These are phyloP conservation scores for Theileria annulata DNA, from an alignment of 169 alveolate species.

Conservation along the genomic window DNA sequence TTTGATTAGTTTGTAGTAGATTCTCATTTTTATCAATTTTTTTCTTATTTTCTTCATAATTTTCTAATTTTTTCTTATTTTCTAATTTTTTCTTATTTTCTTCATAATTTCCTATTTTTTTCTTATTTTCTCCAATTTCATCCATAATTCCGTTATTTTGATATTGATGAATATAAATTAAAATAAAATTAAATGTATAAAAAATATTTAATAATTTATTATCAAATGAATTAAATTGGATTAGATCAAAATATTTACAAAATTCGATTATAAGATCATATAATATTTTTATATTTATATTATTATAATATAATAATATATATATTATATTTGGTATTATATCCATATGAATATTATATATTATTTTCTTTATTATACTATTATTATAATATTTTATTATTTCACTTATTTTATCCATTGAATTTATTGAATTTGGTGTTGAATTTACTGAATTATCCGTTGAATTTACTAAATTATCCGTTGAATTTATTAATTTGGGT, in stretches of 20 bases:
- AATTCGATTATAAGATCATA: slow-evolving; percentile 15
- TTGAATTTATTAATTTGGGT: too few relatives aligned
- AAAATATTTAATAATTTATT: background rate
- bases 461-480: too few relatives aligned
- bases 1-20: too few relatives aligned
- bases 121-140: background rate
- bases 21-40: background rate
- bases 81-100: background rate
- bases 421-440: too few relatives aligned
- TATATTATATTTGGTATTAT: background rate
- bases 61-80: background rate
- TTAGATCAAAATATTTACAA: slow-evolving; percentile 12
- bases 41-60: background rate
- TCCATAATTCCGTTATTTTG: background rate
- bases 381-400: slow-evolving; percentile 18
- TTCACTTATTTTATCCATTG: background rate
- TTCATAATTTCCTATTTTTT: background rate
- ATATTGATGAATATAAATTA: background rate
- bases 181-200: slow-evolving; percentile 19
- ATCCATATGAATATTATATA: background rate
- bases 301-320: background rate
- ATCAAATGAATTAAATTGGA: background rate
- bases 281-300: background rate
- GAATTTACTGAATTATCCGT: too few relatives aligned
- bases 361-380: slow-evolving; percentile 5